A percentile compares a stretch with the other conserved stretches of the same genome.
Conservation (phyloP, 2,329 filamentous ascomycete genomes). For the Penicillium janthinellum region DNA sequence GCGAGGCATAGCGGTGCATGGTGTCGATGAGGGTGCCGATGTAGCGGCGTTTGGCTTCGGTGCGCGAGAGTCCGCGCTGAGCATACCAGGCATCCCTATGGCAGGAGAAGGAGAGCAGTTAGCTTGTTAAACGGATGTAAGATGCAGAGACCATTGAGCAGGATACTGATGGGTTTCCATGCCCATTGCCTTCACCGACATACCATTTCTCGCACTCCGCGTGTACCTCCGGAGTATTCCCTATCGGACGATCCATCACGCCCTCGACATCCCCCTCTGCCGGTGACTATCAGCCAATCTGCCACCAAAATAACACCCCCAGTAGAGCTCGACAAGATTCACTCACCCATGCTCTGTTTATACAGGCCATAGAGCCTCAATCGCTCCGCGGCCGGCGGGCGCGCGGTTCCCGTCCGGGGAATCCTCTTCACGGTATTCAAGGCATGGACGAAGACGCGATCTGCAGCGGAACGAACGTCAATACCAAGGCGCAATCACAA, state of each 20-base stretch:
- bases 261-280: slow-evolving; percentile 89
- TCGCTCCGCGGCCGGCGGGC: slow-evolving; percentile 81
- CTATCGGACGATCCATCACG: slow-evolving; percentile 80
- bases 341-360: slow-evolving; percentile 87
- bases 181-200: slow-evolving; percentile 1
- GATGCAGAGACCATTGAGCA: not conserved
- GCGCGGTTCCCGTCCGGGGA: slow-evolving; percentile 84
- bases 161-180: not conserved
- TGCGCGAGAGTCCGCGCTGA: slow-evolving; percentile 78
- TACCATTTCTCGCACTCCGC: slow-evolving; percentile 69
- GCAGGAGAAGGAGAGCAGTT: not conserved
- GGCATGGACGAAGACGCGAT: slow-evolving; percentile 97
- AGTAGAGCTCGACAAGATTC: not conserved
- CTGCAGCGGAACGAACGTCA: slow-evolving; percentile 50
- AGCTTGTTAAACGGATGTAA: not conserved
- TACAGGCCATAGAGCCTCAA: slow-evolving; percentile 96
- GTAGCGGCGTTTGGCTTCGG: slow-evolving; percentile 91
- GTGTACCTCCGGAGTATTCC: slow-evolving; percentile 53
- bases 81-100: slow-evolving; percentile 87
- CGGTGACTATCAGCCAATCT: slow-evolving; percentile 17
- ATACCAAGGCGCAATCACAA: not conserved
- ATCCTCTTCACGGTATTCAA: slow-evolving; percentile 99
- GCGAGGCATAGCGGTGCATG: slow-evolving; percentile 91
- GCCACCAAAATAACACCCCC: not conserved
- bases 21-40: slow-evolving; percentile 93